Evolutionary conservation across 352 stramenopile species (phyloP), one percentile per base, ranked within the genome.

Genomic region (Phytophthora meadii): DNA sequence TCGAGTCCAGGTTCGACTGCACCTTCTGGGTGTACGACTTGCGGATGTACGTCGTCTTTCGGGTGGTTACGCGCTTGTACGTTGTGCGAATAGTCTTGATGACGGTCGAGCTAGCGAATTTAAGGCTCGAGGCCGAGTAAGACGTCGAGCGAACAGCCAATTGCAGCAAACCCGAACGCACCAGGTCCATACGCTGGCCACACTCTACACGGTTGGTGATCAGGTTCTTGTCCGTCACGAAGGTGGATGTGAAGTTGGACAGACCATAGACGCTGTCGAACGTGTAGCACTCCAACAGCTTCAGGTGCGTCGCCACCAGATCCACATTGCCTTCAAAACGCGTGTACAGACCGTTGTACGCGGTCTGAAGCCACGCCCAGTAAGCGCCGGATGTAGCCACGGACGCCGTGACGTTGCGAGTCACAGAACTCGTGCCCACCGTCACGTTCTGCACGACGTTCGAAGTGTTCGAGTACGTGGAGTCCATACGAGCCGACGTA

Each of bases 271-370:
- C 71, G 34, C 70, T 76, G 54, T 79, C 66, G 65, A 85, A 90
- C 45, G 82, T 81, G 61, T 81, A 71, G 54, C 80, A 87, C 58
- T 90, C 82, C 2, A 88, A 71, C 30, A 90, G 61, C 51, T 84
- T 79, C 61, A 90, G 62, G 65, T 90, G 82, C 62, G 81, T 74
- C 22, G 77, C 60, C 32, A 90, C 79, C 25, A 90, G 65, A 50
- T 79, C 70, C 53, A 90, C 60, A 57, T 89, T 87, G 53, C 79
- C 82, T 15, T 86, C 64, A 47, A 90, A 90, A 19, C 78, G 76
- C 44, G 68, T 73, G 59, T 77, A 79, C 27, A 89, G 61, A 0
- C 79, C 78, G 24, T 83, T 68, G 69, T 90, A 90, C 4, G 76
- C 80, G 3, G 74, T 80, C 59, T 83, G 52, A 48, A 90, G 54